Evolutionary conservation across 176 grass and related monocot genomes (phyloP), one percentile per base, ranked within the genome.

Genomic region (Rhynchospora pubera): DNA sequence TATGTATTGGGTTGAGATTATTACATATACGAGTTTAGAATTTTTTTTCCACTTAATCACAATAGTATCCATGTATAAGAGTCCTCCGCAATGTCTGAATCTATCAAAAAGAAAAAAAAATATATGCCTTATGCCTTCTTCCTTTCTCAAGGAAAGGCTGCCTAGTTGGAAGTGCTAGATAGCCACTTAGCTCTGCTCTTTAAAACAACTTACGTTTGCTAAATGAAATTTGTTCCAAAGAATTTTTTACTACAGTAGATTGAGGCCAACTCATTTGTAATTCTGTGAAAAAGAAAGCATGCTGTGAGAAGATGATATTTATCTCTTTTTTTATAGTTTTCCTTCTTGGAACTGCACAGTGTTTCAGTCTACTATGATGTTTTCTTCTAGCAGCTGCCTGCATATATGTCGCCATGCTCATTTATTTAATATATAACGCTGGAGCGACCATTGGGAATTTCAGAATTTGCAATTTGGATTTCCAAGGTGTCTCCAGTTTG

Each of bases 401-500:
- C 45, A 74, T n/a, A n/a, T n/a, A n/a, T 74, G 69, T 74, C 44
- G 44, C 19, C 19, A 51, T 74, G 69, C 69, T 7, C 45, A 74
- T 74, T 74, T 50, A 2, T 73, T 74, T 74, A 26, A 74, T 57
- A 39, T 72, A 72, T 23, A 48, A 50, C 5, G 11, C 68, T 22
- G 69, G 21, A 12, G 46, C 69, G 21, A 24, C 69, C 69, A 74
- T 74, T 51, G 69, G 45, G 45, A 74, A 74, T 74, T 74, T 74
- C 69, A 51, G 19, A 74, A 74, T 24, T 74, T 24, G 69, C 69
- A 74, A 74, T 51, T 74, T 51, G 69, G 45, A 26, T 44, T 44
- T 74, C 48, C 69, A 74, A 51, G 69, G 14, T 51, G 69, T 74
- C 43, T 74, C 78, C 78, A 62, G 78, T 81, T 62, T 21, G 30